A percentile compares a stretch with the other conserved stretches of the same genome.
These are phyloP conservation scores for Elasticomyces elasticus DNA, from an alignment of 495 filamentous ascomycete species.

Conservation along the genomic window DNA sequence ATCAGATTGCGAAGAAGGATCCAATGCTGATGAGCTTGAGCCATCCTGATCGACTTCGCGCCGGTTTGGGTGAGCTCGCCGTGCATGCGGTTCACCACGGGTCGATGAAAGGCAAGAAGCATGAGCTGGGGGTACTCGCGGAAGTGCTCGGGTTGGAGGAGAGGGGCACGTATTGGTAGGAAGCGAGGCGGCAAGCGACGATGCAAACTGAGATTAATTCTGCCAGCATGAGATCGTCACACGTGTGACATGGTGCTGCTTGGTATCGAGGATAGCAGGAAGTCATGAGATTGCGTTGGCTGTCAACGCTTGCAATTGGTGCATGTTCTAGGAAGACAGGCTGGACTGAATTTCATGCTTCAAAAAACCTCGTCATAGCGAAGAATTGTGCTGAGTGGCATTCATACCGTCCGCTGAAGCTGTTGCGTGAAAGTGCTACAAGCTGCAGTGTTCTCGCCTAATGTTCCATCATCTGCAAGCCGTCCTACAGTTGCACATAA, in stretches of 20 bases:
- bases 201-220: neutral
- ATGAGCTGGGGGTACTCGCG: slow-evolving; percentile 10
- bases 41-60: neutral
- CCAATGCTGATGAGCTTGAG: neutral
- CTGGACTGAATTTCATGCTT: no score
- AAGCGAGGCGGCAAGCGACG: neutral
- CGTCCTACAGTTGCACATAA: no score
- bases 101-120: slow-evolving; percentile 1
- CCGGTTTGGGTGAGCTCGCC: neutral
- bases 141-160: slow-evolving; percentile 12
- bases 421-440: no score
- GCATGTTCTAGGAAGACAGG: no score
- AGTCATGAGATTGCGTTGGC: no score
- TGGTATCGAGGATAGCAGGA: no score
- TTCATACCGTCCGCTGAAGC: no score
- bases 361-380: no score
- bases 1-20: neutral
- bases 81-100: slow-evolving; percentile 4
- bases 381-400: no score
- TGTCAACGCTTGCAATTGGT: no score
- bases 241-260: neutral
- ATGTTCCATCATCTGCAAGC: no score
- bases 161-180: slow-evolving; percentile 11
- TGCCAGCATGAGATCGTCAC: neutral
- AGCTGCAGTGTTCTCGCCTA: no score